Percentiles rank a stretch among this genome's conserved stretches.
These are phyloP conservation scores for Saccharum officinarum DNA, from an alignment of 176 grass and related monocot genomes.

Conservation along the genomic window DNA sequence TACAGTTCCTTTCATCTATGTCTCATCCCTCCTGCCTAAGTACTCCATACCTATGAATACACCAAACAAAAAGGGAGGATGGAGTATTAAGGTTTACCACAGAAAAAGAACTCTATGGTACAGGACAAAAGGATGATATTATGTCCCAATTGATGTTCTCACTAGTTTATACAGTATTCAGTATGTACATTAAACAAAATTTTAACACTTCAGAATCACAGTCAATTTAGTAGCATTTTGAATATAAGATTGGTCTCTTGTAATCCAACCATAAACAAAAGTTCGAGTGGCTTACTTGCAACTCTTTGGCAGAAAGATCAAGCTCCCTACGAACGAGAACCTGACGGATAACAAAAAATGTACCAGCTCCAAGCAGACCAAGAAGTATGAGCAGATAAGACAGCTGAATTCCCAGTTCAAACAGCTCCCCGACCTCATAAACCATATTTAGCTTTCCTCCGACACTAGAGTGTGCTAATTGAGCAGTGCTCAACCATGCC, in stretches of 20 bases:
- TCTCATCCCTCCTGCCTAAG: neutral
- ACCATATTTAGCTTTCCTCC: conserved; percentile 66
- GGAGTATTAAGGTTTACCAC: neutral
- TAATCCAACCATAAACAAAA: conserved; percentile 9
- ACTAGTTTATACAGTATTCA: neutral
- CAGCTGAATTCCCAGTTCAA: conserved; percentile 92
- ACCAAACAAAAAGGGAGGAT: neutral
- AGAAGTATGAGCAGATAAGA: conserved; percentile 86
- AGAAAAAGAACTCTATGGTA: neutral
- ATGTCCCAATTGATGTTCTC: neutral
- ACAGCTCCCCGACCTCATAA: conserved; percentile 85
- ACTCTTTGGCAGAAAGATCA: conserved; percentile 99
- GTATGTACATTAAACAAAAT: neutral
- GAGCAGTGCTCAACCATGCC: conserved; percentile 66
- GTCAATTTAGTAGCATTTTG: neutral
- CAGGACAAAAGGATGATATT: neutral
- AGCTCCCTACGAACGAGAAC: conserved; percentile 93
- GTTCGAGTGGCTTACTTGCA: conserved; percentile 63
- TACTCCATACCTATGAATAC: neutral
- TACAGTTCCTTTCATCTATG: neutral
- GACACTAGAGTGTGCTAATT: conserved; percentile 63
- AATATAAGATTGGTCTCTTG: neutral
- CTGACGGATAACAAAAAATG: conserved; percentile 90
- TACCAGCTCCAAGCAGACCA: conserved; percentile 84
- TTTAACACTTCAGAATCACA: neutral